Conservation (phyloP, 2,329 filamentous ascomycete genomes). For the Pezicula carpinea region DNA sequence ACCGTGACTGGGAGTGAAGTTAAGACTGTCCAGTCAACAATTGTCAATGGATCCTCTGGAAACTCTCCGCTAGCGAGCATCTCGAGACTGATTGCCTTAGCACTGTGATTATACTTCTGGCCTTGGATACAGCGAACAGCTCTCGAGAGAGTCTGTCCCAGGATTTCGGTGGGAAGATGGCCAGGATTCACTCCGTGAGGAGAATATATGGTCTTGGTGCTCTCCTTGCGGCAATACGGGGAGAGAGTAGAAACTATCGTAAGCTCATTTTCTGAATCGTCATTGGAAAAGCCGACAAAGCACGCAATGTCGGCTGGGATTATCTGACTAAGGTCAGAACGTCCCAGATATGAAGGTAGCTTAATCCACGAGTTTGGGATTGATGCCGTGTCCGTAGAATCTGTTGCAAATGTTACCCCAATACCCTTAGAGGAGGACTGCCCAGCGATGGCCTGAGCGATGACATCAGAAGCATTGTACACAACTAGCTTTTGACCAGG, state of each 20-base stretch:
- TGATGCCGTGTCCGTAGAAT: neutral
- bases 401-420: neutral
- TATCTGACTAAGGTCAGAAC: neutral
- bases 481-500: neutral
- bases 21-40: slow-evolving; percentile 1
- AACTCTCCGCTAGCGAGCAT: neutral
- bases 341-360: neutral
- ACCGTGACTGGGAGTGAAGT: neutral
- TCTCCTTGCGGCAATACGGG: neutral
- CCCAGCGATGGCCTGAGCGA: neutral
- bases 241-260: neutral
- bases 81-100: neutral
- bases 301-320: neutral
- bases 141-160: neutral
- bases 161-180: neutral
- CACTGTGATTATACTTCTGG: too few relatives aligned
- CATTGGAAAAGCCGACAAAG: neutral
- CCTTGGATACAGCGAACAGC: neutral
- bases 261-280: neutral
- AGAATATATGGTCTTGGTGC: neutral
- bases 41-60: neutral
- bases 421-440: neutral
- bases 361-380: neutral
- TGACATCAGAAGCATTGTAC: neutral
- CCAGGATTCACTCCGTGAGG: neutral